Percentiles rank a stretch among this genome's conserved stretches.
Evolutionary conservation across 345 rosid species (phyloP).

Genomic region (Salix purpurea): DNA sequence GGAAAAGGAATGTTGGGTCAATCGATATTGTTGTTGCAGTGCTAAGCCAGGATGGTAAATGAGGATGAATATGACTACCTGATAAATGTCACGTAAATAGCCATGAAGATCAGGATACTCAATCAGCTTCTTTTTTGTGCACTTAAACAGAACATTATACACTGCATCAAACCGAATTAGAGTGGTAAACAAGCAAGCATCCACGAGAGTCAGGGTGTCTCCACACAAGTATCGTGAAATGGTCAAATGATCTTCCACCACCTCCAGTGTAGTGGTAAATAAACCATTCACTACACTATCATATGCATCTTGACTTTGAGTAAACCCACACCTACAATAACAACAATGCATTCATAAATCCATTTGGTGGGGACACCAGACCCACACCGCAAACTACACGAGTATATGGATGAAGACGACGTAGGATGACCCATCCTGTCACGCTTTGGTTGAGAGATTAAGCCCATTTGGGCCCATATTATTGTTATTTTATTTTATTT

Average conservation of each 20-base stretch:
- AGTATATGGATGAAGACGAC: too few species aligned
- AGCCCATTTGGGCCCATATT: too few species aligned
- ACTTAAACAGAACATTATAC: conserved; percentile 76
- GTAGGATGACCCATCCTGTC: too few species aligned
- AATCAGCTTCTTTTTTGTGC: conserved; percentile 71
- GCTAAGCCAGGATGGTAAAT: too few species aligned
- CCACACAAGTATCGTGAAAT: conserved; percentile 69
- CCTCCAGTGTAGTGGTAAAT: conserved; percentile 49
- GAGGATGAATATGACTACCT: conserved; percentile 31
- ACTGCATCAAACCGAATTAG: conserved; percentile 73
- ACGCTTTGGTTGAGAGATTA: too few species aligned
- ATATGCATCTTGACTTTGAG: conserved; percentile 82
- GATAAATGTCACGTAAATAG: conserved; percentile 69
- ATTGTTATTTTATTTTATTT: too few species aligned
- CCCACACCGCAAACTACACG: too few species aligned
- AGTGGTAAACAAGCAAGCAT: conserved; percentile 79
- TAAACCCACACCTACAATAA: conserved; percentile 68
- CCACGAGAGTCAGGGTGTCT: conserved; percentile 54
- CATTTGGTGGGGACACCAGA: neutral
- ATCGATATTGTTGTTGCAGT: too few species aligned
- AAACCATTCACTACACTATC: conserved; percentile 59
- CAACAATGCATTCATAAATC: neutral
- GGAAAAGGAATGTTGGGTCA: too few species aligned
- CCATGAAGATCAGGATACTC: conserved; percentile 68
- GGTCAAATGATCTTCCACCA: conserved; percentile 51